phyloP scores from a whole-genome alignment of 2,329 filamentous ascomycete genomes.

The Penicillium sp. region DNA sequence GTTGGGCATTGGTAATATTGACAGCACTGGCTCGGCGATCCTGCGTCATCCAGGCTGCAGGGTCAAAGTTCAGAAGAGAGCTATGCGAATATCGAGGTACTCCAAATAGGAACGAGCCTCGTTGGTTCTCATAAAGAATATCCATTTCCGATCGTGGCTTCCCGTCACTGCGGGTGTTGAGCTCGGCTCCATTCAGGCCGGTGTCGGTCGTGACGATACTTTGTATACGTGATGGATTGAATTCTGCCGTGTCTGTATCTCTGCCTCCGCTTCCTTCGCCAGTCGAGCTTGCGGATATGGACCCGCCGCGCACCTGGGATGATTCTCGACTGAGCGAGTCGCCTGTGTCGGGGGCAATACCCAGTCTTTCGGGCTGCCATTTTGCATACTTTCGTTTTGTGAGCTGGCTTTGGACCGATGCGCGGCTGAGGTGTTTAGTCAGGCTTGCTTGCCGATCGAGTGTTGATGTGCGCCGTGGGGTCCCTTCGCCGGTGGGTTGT shows the following conservation, averaged over 20 bases:
- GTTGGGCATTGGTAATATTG: slow-evolving; percentile 81
- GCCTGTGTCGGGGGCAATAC: slow-evolving; percentile 34
- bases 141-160: slow-evolving; percentile 63
- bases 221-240: slow-evolving; percentile 10
- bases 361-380: slow-evolving; percentile 59
- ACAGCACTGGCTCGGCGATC: slow-evolving; percentile 60
- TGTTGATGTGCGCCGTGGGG: slow-evolving; percentile 21
- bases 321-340: slow-evolving; percentile 18
- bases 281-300: slow-evolving; percentile 18
- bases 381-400: slow-evolving; percentile 50
- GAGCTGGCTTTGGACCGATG: slow-evolving; percentile 42
- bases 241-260: slow-evolving; percentile 19
- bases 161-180: slow-evolving; percentile 16
- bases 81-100: slow-evolving; percentile 84
- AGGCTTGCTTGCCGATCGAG: slow-evolving; percentile 24
- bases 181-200: slow-evolving; percentile 1
- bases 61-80: slow-evolving; percentile 83
- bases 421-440: slow-evolving; percentile 32
- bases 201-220: slow-evolving; percentile 9
- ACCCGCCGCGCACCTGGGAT: slow-evolving; percentile 19
- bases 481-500: slow-evolving; percentile 23
- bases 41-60: slow-evolving; percentile 79
- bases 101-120: slow-evolving; percentile 86
- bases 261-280: slow-evolving; percentile 11
- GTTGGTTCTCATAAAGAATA: slow-evolving; percentile 92